Conservation (phyloP, 1,139 yeast species). For the Lodderomyces margitis region DNA sequence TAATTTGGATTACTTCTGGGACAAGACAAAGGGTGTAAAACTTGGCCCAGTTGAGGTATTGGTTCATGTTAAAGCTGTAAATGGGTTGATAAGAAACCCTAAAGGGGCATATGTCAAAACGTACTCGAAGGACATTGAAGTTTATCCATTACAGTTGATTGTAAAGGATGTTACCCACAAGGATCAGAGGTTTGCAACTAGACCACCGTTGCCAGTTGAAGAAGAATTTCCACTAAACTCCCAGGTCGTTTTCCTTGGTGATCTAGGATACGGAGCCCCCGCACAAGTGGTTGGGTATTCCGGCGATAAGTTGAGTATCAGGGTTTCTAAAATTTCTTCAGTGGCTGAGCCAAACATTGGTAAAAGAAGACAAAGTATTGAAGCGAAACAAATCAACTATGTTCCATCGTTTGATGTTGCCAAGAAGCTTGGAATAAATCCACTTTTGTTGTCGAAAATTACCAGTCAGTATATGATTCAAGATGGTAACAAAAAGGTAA, state of each 20-base stretch:
- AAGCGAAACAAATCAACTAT: constrained; percentile 55
- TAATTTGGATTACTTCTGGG: constrained; percentile 12
- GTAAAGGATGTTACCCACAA: constrained; percentile 72
- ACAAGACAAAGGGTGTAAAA: constrained; percentile 55
- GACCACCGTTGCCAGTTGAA: constrained; percentile 72
- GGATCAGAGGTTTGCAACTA: constrained; percentile 72
- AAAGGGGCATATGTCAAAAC: constrained; percentile 81
- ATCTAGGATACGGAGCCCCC: constrained; percentile 84
- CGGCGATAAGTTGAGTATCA: constrained; percentile 52
- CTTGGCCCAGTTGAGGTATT: constrained; percentile 55
- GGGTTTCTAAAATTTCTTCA: constrained; percentile 47
- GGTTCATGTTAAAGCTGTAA: constrained; percentile 70
- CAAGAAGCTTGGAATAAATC: constrained; percentile 54
- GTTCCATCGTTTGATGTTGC: constrained; percentile 69
- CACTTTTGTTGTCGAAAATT: constrained; percentile 69
- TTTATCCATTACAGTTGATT: constrained; percentile 73
- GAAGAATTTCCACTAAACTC: constrained; percentile 78
- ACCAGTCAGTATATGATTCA: constrained; percentile 71
- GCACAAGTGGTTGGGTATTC: constrained; percentile 69
- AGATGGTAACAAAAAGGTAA: constrained; percentile 50
- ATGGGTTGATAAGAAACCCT: constrained; percentile 68
- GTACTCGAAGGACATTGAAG: constrained; percentile 50
- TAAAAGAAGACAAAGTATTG: constrained; percentile 53
- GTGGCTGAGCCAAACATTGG: constrained; percentile 66
- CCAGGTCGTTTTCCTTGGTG: constrained; percentile 81